Evolutionary conservation across 148 eudicot genomes (phyloP).

Genomic region (Silene latifolia): DNA sequence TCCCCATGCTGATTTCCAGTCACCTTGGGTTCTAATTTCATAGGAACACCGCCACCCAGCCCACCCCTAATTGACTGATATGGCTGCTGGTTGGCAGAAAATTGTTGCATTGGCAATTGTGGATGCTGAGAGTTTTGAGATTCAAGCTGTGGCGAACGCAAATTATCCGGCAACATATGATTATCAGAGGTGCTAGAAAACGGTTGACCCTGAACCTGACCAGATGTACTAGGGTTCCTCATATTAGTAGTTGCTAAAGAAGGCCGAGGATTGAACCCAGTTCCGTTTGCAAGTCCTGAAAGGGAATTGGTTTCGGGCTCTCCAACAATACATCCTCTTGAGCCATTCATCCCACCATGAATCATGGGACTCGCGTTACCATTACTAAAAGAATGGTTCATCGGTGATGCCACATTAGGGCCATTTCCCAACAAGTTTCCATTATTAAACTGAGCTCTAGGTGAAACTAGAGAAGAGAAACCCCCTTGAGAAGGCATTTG

Average conservation of each 20-base stretch:
- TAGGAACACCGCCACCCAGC: slow-evolving; percentile 43
- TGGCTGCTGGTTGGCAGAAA: slow-evolving; percentile 46
- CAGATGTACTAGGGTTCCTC: slow-evolving; percentile 44
- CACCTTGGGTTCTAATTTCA: slow-evolving; percentile 59
- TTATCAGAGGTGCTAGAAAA: slow-evolving; percentile 36
- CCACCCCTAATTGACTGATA: slow-evolving; percentile 56
- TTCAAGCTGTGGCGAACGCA: slow-evolving; percentile 53
- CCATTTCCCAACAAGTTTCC: slow-evolving; percentile 73
- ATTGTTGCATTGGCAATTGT: slow-evolving; percentile 54
- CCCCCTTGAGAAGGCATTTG: slow-evolving; percentile 57
- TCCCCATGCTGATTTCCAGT: slow-evolving; percentile 42
- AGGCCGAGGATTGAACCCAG: slow-evolving; percentile 57
- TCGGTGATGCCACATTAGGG: slow-evolving; percentile 66
- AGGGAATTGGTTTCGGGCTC: slow-evolving; percentile 70
- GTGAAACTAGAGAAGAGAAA: slow-evolving; percentile 65
- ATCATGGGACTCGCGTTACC: slow-evolving; percentile 54
- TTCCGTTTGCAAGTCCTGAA: slow-evolving; percentile 60
- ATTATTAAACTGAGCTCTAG: slow-evolving; percentile 68
- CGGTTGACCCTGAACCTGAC: slow-evolving; percentile 42
- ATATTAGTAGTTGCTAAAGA: slow-evolving; percentile 42
- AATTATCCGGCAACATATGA: slow-evolving; percentile 63
- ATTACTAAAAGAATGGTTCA: slow-evolving; percentile 73
- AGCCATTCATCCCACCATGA: slow-evolving; percentile 42
- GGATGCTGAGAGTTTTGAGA: slow-evolving; percentile 51
- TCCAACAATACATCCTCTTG: slow-evolving; percentile 52